phyloP scores from a whole-genome alignment of 257 asterid genomes.

The Fraxinus pennsylvanica region DNA sequence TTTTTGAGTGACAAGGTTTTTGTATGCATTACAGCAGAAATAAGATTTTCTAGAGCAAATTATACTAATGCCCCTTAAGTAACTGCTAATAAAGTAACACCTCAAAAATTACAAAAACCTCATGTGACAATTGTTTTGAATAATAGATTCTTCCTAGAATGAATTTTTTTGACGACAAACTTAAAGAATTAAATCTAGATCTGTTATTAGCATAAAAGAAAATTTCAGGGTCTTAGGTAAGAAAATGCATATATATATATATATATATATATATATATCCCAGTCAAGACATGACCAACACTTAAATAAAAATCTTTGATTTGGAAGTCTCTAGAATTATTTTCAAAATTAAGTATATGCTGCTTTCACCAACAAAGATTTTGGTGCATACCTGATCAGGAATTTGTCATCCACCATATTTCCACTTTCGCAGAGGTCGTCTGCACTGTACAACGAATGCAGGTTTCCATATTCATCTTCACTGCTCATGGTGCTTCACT shows the following conservation, averaged over 20 bases:
- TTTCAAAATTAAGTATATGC: background rate
- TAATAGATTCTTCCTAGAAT: background rate
- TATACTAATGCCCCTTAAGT: background rate
- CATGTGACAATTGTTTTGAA: background rate
- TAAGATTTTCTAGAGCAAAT: background rate
- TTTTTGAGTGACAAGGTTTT: too few species aligned
- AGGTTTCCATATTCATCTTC: background rate
- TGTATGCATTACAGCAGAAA: background rate
- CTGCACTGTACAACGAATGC: background rate
- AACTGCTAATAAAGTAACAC: background rate
- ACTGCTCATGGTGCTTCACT: background rate
- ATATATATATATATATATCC: too few species aligned
- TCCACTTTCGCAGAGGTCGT: background rate
- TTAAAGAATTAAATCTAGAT: too few species aligned
- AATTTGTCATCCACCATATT: background rate
- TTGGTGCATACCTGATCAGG: background rate
- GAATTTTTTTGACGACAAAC: too few species aligned
- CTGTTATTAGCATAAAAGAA: too few species aligned
- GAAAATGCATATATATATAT: too few species aligned
- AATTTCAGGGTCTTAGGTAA: too few species aligned
- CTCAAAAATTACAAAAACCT: too few species aligned
- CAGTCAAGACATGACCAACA: background rate
- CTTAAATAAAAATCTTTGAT: too few species aligned
- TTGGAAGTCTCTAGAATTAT: too few species aligned
- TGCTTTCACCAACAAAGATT: background rate